Percentiles rank a stretch among this genome's conserved stretches.
These are phyloP conservation scores for Trypanosoma cruzi DNA, from an alignment of 208 protist species.

Conservation along the genomic window DNA sequence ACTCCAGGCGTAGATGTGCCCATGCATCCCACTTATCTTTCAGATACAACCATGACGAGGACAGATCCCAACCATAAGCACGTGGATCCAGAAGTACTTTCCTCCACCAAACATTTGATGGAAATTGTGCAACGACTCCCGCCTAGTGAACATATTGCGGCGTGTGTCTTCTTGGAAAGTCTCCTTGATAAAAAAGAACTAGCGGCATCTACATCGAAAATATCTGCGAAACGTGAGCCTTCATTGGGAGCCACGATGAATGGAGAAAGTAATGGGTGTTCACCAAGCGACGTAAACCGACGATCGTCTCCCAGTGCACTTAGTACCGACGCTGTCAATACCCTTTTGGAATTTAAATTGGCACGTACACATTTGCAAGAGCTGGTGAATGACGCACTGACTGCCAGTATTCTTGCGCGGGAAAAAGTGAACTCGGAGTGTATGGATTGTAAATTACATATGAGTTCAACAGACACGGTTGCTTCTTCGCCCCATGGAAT, in stretches of 20 bases:
- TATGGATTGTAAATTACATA: neutral
- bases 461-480: neutral
- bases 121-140: constrained; percentile 54
- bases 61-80: neutral
- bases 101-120: constrained; percentile 30
- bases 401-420: constrained; percentile 16
- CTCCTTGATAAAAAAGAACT: constrained; percentile 33
- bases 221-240: neutral
- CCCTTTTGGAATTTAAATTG: neutral
- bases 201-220: constrained; percentile 15
- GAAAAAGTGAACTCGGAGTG: neutral
- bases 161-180: constrained; percentile 64
- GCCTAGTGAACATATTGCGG: constrained; percentile 46
- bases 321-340: neutral
- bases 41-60: neutral
- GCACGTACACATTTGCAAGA: constrained; percentile 10
- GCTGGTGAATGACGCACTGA: constrained; percentile 26
- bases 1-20: neutral
- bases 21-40: neutral
- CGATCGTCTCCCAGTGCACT: neutral
- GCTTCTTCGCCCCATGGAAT: neutral
- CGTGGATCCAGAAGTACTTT: neutral
- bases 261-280: neutral
- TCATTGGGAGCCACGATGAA: neutral
- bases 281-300: neutral